A percentile compares a stretch with the other conserved stretches of the same genome.
Conservation (phyloP, 1,284 basidiomycete genomes). For the Sporisorium reilianum region DNA sequence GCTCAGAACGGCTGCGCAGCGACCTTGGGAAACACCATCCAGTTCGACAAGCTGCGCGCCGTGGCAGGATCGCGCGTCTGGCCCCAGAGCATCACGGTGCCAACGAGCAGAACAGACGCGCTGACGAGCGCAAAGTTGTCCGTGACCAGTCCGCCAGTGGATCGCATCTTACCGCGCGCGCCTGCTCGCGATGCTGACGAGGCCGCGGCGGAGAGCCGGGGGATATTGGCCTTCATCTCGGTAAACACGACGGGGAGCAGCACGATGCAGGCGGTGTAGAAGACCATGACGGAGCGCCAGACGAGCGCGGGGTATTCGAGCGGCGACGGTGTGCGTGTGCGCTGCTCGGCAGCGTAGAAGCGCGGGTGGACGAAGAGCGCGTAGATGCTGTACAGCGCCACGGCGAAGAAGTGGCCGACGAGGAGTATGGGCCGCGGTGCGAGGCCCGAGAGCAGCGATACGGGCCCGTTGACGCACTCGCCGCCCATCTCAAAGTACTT, state of each 20-base stretch:
- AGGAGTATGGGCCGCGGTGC: slow-evolving; percentile 82
- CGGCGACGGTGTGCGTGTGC: slow-evolving; percentile 23
- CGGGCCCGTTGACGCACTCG: slow-evolving; percentile 87
- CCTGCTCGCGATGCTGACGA: neutral
- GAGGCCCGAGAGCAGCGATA: slow-evolving; percentile 72
- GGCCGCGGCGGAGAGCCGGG: slow-evolving; percentile 14
- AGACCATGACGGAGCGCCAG: slow-evolving; percentile 55
- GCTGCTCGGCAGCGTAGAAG: slow-evolving; percentile 21
- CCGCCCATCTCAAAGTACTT: slow-evolving; percentile 97
- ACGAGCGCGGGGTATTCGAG: slow-evolving; percentile 57
- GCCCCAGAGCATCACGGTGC: slow-evolving; percentile 45
- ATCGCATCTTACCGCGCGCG: neutral
- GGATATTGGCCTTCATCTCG: slow-evolving; percentile 60
- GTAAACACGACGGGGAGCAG: slow-evolving; percentile 67
- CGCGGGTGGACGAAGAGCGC: slow-evolving; percentile 77
- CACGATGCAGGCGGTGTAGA: slow-evolving; percentile 66
- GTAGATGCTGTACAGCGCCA: slow-evolving; percentile 93
- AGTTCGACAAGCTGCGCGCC: slow-evolving; percentile 37
- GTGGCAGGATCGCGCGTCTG: slow-evolving; percentile 37
- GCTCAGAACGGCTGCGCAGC: slow-evolving; percentile 4
- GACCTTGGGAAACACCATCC: slow-evolving; percentile 47
- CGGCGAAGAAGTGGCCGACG: slow-evolving; percentile 91
- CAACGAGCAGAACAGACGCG: slow-evolving; percentile 37
- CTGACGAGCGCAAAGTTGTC: slow-evolving; percentile 45
- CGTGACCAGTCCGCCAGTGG: slow-evolving; percentile 26